phyloP scores from a whole-genome alignment of 345 rosid species.

The Lepidium sativum region DNA sequence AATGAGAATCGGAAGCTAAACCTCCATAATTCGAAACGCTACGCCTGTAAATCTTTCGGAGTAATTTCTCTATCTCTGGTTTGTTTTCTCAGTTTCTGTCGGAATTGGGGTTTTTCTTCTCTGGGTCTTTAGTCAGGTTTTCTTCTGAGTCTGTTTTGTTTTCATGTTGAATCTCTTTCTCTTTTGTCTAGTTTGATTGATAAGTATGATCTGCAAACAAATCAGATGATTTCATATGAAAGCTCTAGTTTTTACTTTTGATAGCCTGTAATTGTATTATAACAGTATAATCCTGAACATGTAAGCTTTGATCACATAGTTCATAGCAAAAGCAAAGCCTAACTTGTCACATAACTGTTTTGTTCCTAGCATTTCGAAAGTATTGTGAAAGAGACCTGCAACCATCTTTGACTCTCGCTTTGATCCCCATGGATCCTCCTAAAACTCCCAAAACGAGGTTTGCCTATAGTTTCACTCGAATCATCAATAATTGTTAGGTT shows the following conservation, averaged over 20 bases:
- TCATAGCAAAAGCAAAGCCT: not conserved
- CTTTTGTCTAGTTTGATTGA: not conserved
- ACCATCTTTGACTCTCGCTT: no score
- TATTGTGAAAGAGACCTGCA: not conserved
- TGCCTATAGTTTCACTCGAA: no score
- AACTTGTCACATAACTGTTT: not conserved
- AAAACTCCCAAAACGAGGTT: no score
- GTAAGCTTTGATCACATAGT: not conserved
- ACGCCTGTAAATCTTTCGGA: not conserved
- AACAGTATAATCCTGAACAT: not conserved
- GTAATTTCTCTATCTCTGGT: not conserved
- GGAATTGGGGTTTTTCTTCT: constrained; percentile 3
- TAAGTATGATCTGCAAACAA: not conserved
- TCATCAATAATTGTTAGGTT: no score
- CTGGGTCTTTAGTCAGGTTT: not conserved
- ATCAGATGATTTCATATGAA: not conserved
- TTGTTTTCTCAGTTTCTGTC: not conserved
- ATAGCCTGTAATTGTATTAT: not conserved
- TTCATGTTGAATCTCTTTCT: not conserved
- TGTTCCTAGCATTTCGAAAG: not conserved
- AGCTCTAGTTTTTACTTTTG: not conserved
- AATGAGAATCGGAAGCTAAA: constrained; percentile 1
- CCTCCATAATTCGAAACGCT: not conserved
- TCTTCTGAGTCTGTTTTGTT: not conserved
- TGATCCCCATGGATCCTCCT: no score